A percentile compares a stretch with the other conserved stretches of the same genome.
These are phyloP conservation scores for Alternaria incomplexa DNA, from an alignment of 2,329 filamentous ascomycete species.

Conservation along the genomic window DNA sequence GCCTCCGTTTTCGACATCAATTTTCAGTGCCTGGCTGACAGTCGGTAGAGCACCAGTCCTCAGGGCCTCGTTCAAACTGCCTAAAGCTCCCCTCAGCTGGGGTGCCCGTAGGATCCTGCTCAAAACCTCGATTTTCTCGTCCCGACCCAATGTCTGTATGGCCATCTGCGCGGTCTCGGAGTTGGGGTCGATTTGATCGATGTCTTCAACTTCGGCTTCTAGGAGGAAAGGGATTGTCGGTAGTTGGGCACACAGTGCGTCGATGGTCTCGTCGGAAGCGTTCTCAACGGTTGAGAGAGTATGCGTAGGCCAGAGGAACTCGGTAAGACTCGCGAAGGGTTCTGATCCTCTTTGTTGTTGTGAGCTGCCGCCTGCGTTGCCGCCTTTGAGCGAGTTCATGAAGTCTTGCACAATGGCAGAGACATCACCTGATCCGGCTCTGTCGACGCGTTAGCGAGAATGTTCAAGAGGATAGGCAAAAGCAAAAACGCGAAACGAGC, in stretches of 20 bases:
- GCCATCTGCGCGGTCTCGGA: conserved; percentile 73
- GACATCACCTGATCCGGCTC: conserved; percentile 68
- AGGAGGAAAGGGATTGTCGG: conserved; percentile 80
- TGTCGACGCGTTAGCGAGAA: conserved; percentile 34
- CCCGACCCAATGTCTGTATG: conserved; percentile 72
- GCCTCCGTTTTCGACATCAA: conserved; percentile 84
- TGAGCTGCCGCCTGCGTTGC: conserved; percentile 50
- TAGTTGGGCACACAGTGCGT: conserved; percentile 77
- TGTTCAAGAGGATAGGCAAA: conserved; percentile 2
- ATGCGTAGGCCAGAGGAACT: conserved; percentile 78
- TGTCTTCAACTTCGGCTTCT: conserved; percentile 69
- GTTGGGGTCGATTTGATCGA: conserved; percentile 69
- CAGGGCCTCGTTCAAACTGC: conserved; percentile 84
- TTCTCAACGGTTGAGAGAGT: conserved; percentile 80
- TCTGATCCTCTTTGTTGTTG: conserved; percentile 54
- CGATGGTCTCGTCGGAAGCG: conserved; percentile 67
- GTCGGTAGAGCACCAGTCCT: conserved; percentile 89
- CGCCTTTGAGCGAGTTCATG: conserved; percentile 76
- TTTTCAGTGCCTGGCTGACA: conserved; percentile 82
- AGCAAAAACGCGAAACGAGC: conserved; percentile 21
- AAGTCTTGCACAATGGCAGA: conserved; percentile 85
- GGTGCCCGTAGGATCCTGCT: conserved; percentile 85
- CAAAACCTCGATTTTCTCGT: conserved; percentile 81
- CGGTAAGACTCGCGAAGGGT: conserved; percentile 81
- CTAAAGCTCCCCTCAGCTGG: conserved; percentile 86